phyloP scores from a whole-genome alignment of 306 rosid genomes.

The Dalbergia oliveri region DNA sequence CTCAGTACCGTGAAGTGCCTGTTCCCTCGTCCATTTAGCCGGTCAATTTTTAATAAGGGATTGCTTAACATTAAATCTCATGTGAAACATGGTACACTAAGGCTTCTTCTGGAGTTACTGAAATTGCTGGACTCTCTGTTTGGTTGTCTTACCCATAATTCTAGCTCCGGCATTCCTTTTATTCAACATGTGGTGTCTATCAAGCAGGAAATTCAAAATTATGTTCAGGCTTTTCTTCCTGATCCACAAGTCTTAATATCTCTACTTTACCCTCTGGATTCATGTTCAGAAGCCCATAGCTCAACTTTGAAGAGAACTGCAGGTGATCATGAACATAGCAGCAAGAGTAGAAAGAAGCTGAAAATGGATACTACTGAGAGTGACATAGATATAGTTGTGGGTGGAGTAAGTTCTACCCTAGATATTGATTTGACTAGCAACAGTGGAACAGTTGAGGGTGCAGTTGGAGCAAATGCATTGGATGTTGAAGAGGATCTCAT shows the following conservation, averaged over 20 bases:
- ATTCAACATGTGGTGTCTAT: conserved; percentile 48
- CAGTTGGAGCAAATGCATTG: conserved; percentile 45
- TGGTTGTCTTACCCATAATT: conserved; percentile 53
- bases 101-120: conserved; percentile 81
- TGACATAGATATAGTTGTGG: conserved; percentile 75
- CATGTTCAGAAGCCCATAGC: conserved; percentile 55
- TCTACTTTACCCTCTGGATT: conserved; percentile 69
- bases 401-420: conserved; percentile 63
- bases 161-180: conserved; percentile 38
- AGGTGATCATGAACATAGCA: conserved; percentile 46
- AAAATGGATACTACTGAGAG: conserved; percentile 55
- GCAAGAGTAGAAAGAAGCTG: conserved; percentile 57
- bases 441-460: conserved; percentile 49
- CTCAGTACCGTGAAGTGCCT: conserved; percentile 70
- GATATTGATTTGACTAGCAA: conserved; percentile 46
- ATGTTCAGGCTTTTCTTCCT: conserved; percentile 77
- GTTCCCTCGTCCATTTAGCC: conserved; percentile 81
- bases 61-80: conserved; percentile 74
- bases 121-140: conserved; percentile 72
- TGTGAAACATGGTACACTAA: conserved; percentile 83
- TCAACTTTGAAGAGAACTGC: conserved; percentile 66
- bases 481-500: conserved; percentile 57
- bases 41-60: conserved; percentile 78
- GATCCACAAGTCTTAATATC: conserved; percentile 79
- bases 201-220: conserved; percentile 76